These are phyloP conservation scores for barley (Hordeum vulgare) DNA, from an alignment of 176 grass and related monocot genomes.

Conservation along the genomic window MorexV3_pseudomolecules_assembly NC_058520.1:62983622-62984121, in stretches of 20 bases:
- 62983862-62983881: background rate
- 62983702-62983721: background rate
- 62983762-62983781: background rate
- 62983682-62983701: background rate
- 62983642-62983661: background rate
- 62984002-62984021: background rate
- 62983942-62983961: background rate
- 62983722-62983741: background rate
- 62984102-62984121: background rate
- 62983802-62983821: background rate
- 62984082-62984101: background rate
- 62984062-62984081: background rate
- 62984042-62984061: slow-evolving; percentile 9
- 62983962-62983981: background rate
- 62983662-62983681: background rate
- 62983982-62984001: background rate
- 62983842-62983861: background rate
- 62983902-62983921: background rate
- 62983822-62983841: background rate
- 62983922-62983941: background rate
- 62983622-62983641: background rate
- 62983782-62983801: background rate
- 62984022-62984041: background rate
- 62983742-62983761: background rate
- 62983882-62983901: background rate